Evolutionary conservation across 2,329 filamentous ascomycete genomes (phyloP).

Genomic region (Chaetomiaceae sp.): DNA sequence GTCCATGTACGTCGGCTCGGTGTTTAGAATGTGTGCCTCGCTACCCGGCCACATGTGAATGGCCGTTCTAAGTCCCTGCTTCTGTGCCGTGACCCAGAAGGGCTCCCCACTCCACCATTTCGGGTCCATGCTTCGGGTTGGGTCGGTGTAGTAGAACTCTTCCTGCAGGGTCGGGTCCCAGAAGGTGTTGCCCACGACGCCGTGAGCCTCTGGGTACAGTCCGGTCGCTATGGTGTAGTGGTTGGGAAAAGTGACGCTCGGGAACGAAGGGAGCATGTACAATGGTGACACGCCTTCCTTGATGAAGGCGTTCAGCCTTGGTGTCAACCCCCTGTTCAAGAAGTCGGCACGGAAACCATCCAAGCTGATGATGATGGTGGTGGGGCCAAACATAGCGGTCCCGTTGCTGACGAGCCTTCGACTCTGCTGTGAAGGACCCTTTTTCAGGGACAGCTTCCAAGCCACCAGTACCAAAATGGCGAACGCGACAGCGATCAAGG

Average conservation of each 20-base stretch:
- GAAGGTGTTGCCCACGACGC: slow-evolving; percentile 89
- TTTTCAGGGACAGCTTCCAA: slow-evolving; percentile 51
- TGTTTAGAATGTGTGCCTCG: slow-evolving; percentile 73
- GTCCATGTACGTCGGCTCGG: slow-evolving; percentile 75
- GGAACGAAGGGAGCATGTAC: slow-evolving; percentile 93
- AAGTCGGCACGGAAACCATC: slow-evolving; percentile 97
- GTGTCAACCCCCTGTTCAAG: slow-evolving; percentile 74
- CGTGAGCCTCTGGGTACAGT: slow-evolving; percentile 86
- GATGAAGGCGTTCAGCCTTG: slow-evolving; percentile 71
- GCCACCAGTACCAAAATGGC: slow-evolving; percentile 50
- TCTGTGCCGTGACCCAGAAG: slow-evolving; percentile 88
- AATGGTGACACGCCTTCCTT: slow-evolving; percentile 78
- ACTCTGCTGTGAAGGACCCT: slow-evolving; percentile 22
- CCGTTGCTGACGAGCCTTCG: slow-evolving; percentile 61
- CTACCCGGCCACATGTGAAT: slow-evolving; percentile 99
- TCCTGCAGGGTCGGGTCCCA: slow-evolving; percentile 74
- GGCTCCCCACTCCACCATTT: slow-evolving; percentile 97
- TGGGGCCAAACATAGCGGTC: slow-evolving; percentile 81
- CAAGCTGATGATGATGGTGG: slow-evolving; percentile 86
- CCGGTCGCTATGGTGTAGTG: slow-evolving; percentile 93
- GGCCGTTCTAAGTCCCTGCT: slow-evolving; percentile 67
- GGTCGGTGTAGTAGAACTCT: slow-evolving; percentile 85
- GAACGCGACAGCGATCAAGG: slow-evolving; percentile 47
- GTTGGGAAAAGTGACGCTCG: slow-evolving; percentile 93
- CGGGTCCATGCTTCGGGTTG: slow-evolving; percentile 65